Percentiles rank a stretch among this genome's conserved stretches.
These are phyloP conservation scores for Purpureocillium takamizusanense DNA, from an alignment of 2,329 filamentous ascomycete species.

Conservation along the genomic window DNA sequence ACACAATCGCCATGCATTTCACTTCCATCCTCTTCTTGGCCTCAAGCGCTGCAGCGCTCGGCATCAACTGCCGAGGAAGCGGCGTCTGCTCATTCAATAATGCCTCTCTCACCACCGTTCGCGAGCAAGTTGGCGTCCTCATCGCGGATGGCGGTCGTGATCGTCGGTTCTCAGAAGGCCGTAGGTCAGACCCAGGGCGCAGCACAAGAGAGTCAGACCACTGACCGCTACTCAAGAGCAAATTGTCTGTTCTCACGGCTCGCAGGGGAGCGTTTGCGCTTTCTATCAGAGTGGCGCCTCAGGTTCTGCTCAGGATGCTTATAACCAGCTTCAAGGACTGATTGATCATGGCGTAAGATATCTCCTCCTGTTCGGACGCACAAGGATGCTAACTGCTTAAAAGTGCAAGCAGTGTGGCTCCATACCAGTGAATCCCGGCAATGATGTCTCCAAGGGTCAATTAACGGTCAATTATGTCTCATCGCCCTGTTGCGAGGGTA, in stretches of 20 bases:
- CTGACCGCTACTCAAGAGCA: too few relatives aligned
- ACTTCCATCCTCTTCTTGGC: conserved; percentile 3
- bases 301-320: conserved; percentile 7
- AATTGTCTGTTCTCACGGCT: conserved; percentile 9
- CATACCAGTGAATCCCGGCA: conserved; percentile 9
- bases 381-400: too few relatives aligned
- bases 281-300: conserved; percentile 10
- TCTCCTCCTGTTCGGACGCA: too few relatives aligned
- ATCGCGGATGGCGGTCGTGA: too few relatives aligned
- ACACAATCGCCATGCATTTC: conserved; percentile 5
- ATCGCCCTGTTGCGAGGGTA: conserved; percentile 8
- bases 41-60: conserved; percentile 4
- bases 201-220: too few relatives aligned
- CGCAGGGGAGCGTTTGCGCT: conserved; percentile 7
- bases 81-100: conserved; percentile 4
- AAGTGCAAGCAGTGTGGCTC: conserved; percentile 8
- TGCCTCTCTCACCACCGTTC: conserved; percentile 8
- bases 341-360: conserved; percentile 6
- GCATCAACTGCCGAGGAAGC: conserved; percentile 9
- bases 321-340: conserved; percentile 6
- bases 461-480: conserved; percentile 10
- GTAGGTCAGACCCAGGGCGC: too few relatives aligned
- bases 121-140: too few relatives aligned
- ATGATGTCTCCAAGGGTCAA: conserved; percentile 10
- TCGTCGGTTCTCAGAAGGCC: too few relatives aligned